Evolutionary conservation across 1,139 yeast species (phyloP).

Genomic region (Kluyveromyces marxianus): DNA sequence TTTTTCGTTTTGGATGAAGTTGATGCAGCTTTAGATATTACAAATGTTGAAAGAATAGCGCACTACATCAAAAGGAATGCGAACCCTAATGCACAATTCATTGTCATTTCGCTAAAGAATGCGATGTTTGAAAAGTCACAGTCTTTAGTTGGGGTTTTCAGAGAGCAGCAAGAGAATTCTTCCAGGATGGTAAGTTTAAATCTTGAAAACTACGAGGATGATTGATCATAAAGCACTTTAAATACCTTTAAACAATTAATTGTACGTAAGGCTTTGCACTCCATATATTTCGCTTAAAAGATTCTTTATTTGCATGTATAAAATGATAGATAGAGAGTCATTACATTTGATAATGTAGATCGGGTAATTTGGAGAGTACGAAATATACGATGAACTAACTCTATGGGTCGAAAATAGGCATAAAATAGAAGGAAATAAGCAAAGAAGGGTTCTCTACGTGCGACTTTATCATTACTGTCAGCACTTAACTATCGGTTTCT

Average conservation of each 20-base stretch:
- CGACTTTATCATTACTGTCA: background rate
- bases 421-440: background rate
- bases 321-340: background rate
- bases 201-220: conserved; percentile 50
- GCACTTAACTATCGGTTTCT: conserved; percentile 5
- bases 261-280: too few species aligned
- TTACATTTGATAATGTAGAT: too few species aligned
- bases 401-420: too few species aligned
- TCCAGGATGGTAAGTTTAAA: conserved; percentile 74
- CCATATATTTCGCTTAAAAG: background rate
- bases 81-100: conserved; percentile 77
- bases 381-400: too few species aligned
- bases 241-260: background rate
- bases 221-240: conserved; percentile 4
- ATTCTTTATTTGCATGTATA: background rate
- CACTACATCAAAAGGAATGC: conserved; percentile 73
- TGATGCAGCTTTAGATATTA: conserved; percentile 92
- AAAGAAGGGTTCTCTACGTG: background rate
- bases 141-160: conserved; percentile 85
- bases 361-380: too few species aligned
- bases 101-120: conserved; percentile 87
- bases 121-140: conserved; percentile 84
- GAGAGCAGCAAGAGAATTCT: conserved; percentile 72
- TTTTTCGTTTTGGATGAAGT: conserved; percentile 94
- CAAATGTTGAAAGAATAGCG: conserved; percentile 80